These are phyloP conservation scores for Pythium biforme DNA, from an alignment of 352 stramenopile genomes.

Conservation along the genomic window DNA sequence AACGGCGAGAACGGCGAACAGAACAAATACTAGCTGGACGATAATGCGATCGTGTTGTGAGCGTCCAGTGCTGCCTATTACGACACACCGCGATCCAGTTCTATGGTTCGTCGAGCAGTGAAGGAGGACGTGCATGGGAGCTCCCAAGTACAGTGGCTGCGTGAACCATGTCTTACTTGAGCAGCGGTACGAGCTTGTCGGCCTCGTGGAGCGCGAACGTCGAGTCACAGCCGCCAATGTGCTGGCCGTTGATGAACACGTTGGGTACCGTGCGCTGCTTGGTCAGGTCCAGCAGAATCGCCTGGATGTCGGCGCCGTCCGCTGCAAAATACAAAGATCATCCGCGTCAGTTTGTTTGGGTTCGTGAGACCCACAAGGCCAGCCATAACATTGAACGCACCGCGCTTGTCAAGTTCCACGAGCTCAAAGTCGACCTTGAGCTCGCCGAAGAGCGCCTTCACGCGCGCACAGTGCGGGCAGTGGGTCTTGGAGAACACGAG, in stretches of 20 bases:
- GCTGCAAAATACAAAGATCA: slow-evolving; percentile 27
- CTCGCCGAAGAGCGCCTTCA: slow-evolving; percentile 89
- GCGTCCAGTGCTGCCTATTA: too few relatives aligned
- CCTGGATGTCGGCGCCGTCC: slow-evolving; percentile 92
- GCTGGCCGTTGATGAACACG: slow-evolving; percentile 97
- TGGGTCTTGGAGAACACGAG: slow-evolving; percentile 96
- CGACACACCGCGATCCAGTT: too few relatives aligned
- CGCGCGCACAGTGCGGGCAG: slow-evolving; percentile 91
- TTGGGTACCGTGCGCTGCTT: slow-evolving; percentile 97
- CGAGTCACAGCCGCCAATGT: slow-evolving; percentile 94
- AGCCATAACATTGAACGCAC: slow-evolving; percentile 21
- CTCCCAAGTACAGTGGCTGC: too few relatives aligned
- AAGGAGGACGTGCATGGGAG: too few relatives aligned
- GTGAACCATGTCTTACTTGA: slow-evolving; percentile 42
- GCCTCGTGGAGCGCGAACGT: slow-evolving; percentile 48
- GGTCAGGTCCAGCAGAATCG: slow-evolving; percentile 87
- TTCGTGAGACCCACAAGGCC: too few relatives aligned
- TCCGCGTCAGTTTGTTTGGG: too few relatives aligned
- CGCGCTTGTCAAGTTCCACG: slow-evolving; percentile 67
- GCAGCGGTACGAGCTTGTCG: slow-evolving; percentile 53
- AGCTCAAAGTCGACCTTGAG: slow-evolving; percentile 59
- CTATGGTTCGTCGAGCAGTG: too few relatives aligned
- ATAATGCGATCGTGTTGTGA: too few relatives aligned
- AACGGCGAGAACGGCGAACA: too few relatives aligned
- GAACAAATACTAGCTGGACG: too few relatives aligned